A percentile compares a stretch with the other conserved stretches of the same genome.
Evolutionary conservation across 176 grass and related monocot species (phyloP).

Genomic region (maize (Zea mays)): DNA sequence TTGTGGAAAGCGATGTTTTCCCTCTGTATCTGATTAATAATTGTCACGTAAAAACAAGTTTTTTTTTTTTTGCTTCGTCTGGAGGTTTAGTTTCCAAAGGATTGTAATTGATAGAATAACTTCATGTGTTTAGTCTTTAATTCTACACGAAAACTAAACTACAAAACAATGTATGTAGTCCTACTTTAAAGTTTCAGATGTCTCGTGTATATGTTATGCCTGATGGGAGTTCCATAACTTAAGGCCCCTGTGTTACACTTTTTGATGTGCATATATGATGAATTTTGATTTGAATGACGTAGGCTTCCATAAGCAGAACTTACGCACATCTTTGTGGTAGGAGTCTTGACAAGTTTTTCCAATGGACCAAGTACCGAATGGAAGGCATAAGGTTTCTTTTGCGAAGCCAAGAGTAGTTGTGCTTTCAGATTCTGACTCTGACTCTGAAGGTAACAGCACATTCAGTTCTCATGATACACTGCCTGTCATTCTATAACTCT

Average conservation of each 20-base stretch:
- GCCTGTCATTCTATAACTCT: neutral
- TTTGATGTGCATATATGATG: slow-evolving; percentile 19
- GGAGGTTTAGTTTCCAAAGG: neutral
- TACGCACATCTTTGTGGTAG: neutral
- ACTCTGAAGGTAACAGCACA: slow-evolving; percentile 61
- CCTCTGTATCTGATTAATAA: neutral
- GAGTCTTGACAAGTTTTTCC: neutral
- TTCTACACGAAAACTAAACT: neutral
- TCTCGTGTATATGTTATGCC: neutral
- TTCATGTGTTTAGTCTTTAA: neutral
- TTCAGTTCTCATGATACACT: slow-evolving; percentile 12
- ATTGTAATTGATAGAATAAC: neutral
- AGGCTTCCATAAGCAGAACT: slow-evolving; percentile 23
- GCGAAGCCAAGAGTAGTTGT: slow-evolving; percentile 34
- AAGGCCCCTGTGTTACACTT: slow-evolving; percentile 5
- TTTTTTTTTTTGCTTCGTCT: neutral
- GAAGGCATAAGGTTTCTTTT: slow-evolving; percentile 16
- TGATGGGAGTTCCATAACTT: slow-evolving; percentile 6
- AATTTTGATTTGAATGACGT: slow-evolving; percentile 19
- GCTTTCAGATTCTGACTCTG: slow-evolving; percentile 61
- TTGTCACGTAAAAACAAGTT: neutral
- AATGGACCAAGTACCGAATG: slow-evolving; percentile 22
- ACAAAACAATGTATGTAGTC: neutral
- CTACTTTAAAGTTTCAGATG: neutral
- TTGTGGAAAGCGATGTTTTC: neutral